These are phyloP conservation scores for Sporobolus alterniflorus DNA, from an alignment of 202 grass and related monocot genomes.

Conservation along the genomic window DNA sequence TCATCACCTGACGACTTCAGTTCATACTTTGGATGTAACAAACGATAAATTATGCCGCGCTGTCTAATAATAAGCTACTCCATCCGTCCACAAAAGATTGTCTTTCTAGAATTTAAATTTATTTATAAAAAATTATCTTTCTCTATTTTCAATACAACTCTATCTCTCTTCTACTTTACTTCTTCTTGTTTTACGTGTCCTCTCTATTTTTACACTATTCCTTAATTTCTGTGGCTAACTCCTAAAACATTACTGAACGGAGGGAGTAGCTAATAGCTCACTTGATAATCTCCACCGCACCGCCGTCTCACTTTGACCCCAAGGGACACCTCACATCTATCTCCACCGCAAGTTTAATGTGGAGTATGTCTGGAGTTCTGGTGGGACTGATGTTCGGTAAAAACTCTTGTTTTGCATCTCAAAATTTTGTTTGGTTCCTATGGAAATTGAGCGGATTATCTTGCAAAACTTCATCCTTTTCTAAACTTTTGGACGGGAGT, in stretches of 20 bases:
- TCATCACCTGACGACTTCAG: constrained; percentile 14
- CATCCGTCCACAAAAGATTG: too few species aligned
- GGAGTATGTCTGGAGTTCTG: neutral
- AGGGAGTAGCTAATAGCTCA: neutral
- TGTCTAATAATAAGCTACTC: neutral
- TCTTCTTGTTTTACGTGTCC: too few species aligned
- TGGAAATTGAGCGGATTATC: neutral
- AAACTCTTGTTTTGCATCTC: too few species aligned
- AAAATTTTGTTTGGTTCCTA: neutral
- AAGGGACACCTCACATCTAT: neutral
- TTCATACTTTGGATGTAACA: constrained; percentile 47
- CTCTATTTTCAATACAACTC: too few species aligned
- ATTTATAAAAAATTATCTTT: too few species aligned
- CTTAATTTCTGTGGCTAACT: too few species aligned
- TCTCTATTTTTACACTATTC: too few species aligned
- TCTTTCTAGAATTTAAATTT: too few species aligned
- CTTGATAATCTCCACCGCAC: neutral
- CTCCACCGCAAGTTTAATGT: neutral
- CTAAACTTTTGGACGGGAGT: neutral
- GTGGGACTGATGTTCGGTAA: too few species aligned
- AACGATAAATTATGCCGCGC: constrained; percentile 12
- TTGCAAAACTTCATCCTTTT: neutral
- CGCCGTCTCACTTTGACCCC: neutral
- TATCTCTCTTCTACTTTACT: too few species aligned
- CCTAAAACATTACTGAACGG: too few species aligned